Conservation (phyloP, 257 asterid species). For the Phtheirospermum japonicum region DNA sequence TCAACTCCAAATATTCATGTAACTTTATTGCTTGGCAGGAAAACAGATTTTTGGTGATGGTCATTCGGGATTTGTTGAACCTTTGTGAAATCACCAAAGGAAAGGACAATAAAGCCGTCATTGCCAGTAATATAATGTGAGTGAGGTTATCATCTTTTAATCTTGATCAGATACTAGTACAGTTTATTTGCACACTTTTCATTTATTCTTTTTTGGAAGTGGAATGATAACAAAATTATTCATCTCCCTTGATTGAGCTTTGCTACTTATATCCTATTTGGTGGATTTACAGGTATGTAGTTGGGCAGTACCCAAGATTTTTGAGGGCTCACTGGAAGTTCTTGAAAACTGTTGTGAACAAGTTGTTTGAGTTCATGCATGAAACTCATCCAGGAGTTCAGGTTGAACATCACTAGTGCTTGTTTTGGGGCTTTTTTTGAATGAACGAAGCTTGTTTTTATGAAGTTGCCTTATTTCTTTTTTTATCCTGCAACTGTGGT, state of each 20-base stretch:
- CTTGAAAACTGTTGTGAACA: constrained; percentile 97
- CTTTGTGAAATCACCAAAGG: constrained; percentile 97
- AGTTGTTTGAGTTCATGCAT: constrained; percentile 97
- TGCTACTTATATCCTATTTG: constrained; percentile 11
- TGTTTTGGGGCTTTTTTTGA: background rate
- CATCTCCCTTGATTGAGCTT: background rate
- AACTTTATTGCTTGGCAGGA: constrained; percentile 54
- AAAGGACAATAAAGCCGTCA: constrained; percentile 99
- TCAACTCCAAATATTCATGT: constrained; percentile 16
- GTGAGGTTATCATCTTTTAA: constrained; percentile 23
- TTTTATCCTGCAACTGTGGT: constrained; percentile 23
- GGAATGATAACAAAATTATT: background rate
- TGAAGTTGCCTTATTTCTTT: background rate
- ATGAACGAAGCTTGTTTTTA: constrained; percentile 10
- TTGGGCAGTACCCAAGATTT: constrained; percentile 98
- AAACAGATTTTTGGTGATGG: constrained; percentile 95
- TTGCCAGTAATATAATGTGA: constrained; percentile 98
- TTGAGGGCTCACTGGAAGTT: constrained; percentile 99
- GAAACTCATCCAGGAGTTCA: constrained; percentile 99
- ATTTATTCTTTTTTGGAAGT: too few relatives aligned
- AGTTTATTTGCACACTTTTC: too few relatives aligned
- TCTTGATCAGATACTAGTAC: background rate
- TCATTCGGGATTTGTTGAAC: constrained; percentile 93
- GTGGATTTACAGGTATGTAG: constrained; percentile 78
- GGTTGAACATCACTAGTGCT: constrained; percentile 42